These are phyloP conservation scores for Nicotiana attenuata DNA, from an alignment of 257 asterid species.

Conservation along the genomic window DNA sequence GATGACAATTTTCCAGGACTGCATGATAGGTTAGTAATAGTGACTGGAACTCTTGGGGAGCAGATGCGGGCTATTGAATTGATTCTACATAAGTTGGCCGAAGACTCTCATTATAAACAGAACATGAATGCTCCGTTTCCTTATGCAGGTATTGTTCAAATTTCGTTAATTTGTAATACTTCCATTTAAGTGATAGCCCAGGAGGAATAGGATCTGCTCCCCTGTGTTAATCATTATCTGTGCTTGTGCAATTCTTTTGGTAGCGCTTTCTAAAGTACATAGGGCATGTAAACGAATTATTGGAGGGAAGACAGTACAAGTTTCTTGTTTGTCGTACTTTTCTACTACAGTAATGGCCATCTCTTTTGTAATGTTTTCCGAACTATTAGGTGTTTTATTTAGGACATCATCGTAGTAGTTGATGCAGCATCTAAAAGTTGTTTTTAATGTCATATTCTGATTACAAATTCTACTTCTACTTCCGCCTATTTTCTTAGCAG, in stretches of 20 bases:
- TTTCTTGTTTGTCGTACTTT: neutral
- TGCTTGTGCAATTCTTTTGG: neutral
- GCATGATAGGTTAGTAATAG: constrained; percentile 82
- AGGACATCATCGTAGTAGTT: neutral
- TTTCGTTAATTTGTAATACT: neutral
- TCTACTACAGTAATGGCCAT: neutral
- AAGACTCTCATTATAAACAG: constrained; percentile 67
- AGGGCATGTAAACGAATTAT: neutral
- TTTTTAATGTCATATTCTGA: neutral
- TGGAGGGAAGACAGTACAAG: neutral
- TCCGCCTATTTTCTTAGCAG: constrained; percentile 15
- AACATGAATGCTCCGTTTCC: constrained; percentile 67
- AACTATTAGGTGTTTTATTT: neutral
- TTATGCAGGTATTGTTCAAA: constrained; percentile 54
- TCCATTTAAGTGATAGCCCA: neutral
- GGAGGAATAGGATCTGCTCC: neutral
- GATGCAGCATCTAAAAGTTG: neutral
- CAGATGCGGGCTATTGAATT: constrained; percentile 83
- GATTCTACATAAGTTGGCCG: constrained; percentile 73
- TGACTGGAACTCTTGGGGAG: constrained; percentile 60
- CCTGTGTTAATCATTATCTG: neutral
- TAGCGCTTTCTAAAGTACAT: neutral
- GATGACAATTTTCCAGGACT: constrained; percentile 75
- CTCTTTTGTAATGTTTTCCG: neutral
- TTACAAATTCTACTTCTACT: neutral